Base-by-base conservation (phyloP, 805 yeast species). In the Priceomyces carsonii region DNA sequence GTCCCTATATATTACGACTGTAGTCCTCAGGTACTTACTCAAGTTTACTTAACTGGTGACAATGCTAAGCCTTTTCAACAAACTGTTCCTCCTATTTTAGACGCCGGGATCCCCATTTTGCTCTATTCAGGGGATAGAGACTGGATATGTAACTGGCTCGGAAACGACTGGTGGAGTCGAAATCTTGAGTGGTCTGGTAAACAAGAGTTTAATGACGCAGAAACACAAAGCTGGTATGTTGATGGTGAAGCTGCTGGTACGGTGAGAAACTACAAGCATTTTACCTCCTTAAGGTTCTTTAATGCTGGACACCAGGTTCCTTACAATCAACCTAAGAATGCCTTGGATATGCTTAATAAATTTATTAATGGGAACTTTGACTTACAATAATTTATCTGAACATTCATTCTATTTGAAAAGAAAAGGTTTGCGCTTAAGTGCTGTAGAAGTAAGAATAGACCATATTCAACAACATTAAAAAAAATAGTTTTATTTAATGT, bases 301-400 rank as follows among this genome's bases (percentile, higher is more conserved):
- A 93, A 79, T 41, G 97, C 90, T 37, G 97, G 97, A 17, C 97
- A 90, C 64, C 88, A 90, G 96, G 95, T 87, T 44, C 96, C 97
- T 15, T 83, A 69, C 53, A 89, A 90, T 62, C 93, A 85, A 68
- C 95, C 96, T 20, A 80, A 77, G 52, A 71, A 73, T 51, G 69
- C 95, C 3, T 69, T 84, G 44, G 89, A 78, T 37, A 81, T 90
- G 89, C 76, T 90, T 45, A 85, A 86, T 69, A 75, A 85, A 59
- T 90, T 96, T 96, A 63, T 86, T 34, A 46, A 64, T 29, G 95
- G 91, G 29, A 82, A 84, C 57, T 75, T 66, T 46, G 49, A 57
- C 10, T 48, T 63, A 19, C 33, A 19, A 33, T n/a, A n/a, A n/a
- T n/a, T n/a, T n/a, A n/a, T n/a, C n/a, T n/a, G n/a, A n/a, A n/a